These are phyloP conservation scores for Pistacia integerrima DNA, from an alignment of 345 rosid species.

Conservation along the genomic window DNA sequence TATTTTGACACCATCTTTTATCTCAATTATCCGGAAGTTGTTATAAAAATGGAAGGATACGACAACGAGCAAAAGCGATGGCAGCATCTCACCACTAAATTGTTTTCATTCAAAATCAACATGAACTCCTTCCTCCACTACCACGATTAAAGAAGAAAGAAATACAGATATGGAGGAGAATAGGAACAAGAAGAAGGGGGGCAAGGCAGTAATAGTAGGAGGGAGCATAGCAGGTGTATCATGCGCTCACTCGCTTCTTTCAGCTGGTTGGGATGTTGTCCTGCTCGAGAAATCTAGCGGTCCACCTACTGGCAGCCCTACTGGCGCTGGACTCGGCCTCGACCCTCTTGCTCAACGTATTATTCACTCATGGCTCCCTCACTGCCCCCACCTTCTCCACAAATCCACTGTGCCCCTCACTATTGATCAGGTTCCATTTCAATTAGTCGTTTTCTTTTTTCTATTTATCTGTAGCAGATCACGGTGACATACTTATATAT, in stretches of 20 bases:
- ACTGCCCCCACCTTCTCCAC: conserved; percentile 42
- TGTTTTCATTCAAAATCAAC: no score
- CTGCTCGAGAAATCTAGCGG: conserved; percentile 60
- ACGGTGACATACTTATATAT: no score
- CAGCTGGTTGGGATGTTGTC: conserved; percentile 67
- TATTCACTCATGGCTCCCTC: conserved; percentile 60
- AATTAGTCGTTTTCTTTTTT: background rate
- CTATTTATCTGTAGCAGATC: background rate
- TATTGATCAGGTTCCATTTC: conserved; percentile 50
- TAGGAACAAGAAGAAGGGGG: conserved; percentile 24
- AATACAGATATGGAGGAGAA: conserved; percentile 7
- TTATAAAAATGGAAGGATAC: no score
- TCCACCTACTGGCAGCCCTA: conserved; percentile 71
- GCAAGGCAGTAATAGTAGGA: conserved; percentile 63
- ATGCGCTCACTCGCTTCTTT: conserved; percentile 65
- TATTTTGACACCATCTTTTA: no score
- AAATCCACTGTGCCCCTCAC: conserved; percentile 54
- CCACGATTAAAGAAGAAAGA: no score
- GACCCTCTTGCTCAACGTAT: conserved; percentile 49
- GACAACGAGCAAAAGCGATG: no score
- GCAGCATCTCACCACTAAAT: no score
- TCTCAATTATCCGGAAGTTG: no score
- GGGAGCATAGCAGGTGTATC: conserved; percentile 86
- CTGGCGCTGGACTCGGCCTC: conserved; percentile 80
- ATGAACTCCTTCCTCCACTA: no score